phyloP scores from a whole-genome alignment of 139 green algal species.

The Pleodorina starrii region DNA sequence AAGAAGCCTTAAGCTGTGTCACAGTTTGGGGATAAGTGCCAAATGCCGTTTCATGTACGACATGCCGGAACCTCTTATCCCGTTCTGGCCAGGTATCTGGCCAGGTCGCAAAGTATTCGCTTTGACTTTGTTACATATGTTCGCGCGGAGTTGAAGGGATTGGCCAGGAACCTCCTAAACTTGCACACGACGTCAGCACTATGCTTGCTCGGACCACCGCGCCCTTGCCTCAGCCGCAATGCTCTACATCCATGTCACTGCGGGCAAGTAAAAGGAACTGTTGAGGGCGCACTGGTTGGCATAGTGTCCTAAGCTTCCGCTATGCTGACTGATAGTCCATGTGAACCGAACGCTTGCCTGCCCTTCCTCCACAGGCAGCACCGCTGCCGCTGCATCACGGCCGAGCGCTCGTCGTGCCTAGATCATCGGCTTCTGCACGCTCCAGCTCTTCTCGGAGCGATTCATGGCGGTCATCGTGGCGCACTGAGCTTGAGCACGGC shows the following conservation, averaged over 20 bases:
- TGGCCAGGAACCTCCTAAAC: too few species aligned
- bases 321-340: too few species aligned
- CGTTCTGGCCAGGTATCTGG: not conserved
- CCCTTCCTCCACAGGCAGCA: not conserved
- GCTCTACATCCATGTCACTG: not conserved
- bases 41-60: too few species aligned
- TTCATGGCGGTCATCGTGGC: slow-evolving; percentile 5
- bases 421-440: not conserved
- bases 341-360: too few species aligned
- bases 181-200: slow-evolving; percentile 1
- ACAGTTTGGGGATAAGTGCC: too few species aligned
- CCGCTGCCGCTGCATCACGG: not conserved
- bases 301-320: too few species aligned
- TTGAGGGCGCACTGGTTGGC: too few species aligned
- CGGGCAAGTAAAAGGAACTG: too few species aligned
- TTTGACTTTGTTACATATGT: too few species aligned
- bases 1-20: too few species aligned
- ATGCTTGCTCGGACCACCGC: not conserved
- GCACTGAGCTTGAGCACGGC: not conserved
- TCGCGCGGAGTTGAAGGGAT: too few species aligned
- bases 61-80: slow-evolving; percentile 1
- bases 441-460: not conserved
- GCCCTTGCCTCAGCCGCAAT: not conserved
- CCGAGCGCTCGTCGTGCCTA: not conserved
- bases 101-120: not conserved